phyloP scores from a whole-genome alignment of 2,329 filamentous ascomycete genomes.

The Elsinoe fawcettii region DNA sequence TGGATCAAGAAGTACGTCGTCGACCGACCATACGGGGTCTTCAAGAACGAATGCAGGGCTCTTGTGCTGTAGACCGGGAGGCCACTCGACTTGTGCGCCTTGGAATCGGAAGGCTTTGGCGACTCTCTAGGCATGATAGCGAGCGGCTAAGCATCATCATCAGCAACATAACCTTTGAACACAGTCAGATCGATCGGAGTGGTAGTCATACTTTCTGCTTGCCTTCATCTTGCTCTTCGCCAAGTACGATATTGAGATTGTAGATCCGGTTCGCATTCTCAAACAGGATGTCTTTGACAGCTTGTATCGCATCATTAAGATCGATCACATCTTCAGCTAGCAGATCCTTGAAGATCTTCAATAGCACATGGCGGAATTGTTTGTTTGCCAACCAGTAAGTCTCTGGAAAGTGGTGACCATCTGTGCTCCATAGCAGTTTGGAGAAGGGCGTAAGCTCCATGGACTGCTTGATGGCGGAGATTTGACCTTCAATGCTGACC shows the following conservation, averaged over 20 bases:
- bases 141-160: constrained; percentile 8
- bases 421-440: constrained; percentile 73
- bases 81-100: not conserved
- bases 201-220: constrained; percentile 11
- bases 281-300: constrained; percentile 64
- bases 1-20: constrained; percentile 53
- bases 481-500: constrained; percentile 68
- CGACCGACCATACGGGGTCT: constrained; percentile 8
- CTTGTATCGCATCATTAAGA: constrained; percentile 52
- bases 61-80: not conserved
- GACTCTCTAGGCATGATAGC: not conserved
- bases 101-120: not conserved
- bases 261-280: constrained; percentile 72
- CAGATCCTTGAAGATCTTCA: constrained; percentile 60
- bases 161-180: not conserved
- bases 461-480: constrained; percentile 60
- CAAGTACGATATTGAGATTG: constrained; percentile 37
- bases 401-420: constrained; percentile 72
- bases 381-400: constrained; percentile 65
- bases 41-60: constrained; percentile 27
- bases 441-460: constrained; percentile 67
- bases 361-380: constrained; percentile 64
- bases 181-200: not conserved
- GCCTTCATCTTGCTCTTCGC: not conserved
- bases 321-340: constrained; percentile 57